These are phyloP conservation scores for Aciculoconidium aculeatum DNA, from an alignment of 805 yeast genomes.

Conservation along the genomic window DNA sequence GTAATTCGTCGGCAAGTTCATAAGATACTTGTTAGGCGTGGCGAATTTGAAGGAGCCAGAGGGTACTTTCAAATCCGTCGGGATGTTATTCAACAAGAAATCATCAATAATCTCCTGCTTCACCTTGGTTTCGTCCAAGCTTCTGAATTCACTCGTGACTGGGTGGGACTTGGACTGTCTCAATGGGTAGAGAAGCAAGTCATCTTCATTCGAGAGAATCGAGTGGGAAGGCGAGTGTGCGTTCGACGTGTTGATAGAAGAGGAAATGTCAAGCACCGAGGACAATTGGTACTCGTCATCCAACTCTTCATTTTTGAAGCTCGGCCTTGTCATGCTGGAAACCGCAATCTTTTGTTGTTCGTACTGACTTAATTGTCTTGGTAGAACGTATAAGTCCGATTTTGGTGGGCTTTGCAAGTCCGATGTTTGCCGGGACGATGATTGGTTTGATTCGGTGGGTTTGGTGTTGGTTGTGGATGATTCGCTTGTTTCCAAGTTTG, in stretches of 20 bases:
- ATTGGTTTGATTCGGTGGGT: neutral
- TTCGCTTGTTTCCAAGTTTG: neutral
- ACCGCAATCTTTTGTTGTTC: conserved; percentile 5
- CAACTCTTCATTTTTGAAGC: conserved; percentile 1
- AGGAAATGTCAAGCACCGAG: neutral
- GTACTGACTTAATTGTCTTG: conserved; percentile 3
- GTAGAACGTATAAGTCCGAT: conserved; percentile 3
- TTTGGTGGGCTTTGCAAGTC: too few species aligned
- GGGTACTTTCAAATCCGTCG: conserved; percentile 14
- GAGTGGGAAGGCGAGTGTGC: conserved; percentile 22
- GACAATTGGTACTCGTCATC: conserved; percentile 1
- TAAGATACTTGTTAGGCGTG: conserved; percentile 2
- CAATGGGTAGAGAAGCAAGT: conserved; percentile 8
- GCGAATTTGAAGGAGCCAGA: conserved; percentile 4
- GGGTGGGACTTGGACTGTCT: conserved; percentile 12
- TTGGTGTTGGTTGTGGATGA: neutral
- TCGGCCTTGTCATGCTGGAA: too few species aligned
- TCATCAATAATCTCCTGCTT: conserved; percentile 38
- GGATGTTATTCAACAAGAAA: conserved; percentile 33
- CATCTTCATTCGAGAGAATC: conserved; percentile 18
- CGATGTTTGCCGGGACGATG: too few species aligned
- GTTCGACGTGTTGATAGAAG: conserved; percentile 5
- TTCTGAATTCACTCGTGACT: conserved; percentile 3
- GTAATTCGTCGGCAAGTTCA: conserved; percentile 10
- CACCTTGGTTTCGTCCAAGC: conserved; percentile 18